Evolutionary conservation across 176 grass and related monocot species (phyloP), one percentile per base, ranked within the genome.

Genomic region (Dendrocalamus sinicus): DNA sequence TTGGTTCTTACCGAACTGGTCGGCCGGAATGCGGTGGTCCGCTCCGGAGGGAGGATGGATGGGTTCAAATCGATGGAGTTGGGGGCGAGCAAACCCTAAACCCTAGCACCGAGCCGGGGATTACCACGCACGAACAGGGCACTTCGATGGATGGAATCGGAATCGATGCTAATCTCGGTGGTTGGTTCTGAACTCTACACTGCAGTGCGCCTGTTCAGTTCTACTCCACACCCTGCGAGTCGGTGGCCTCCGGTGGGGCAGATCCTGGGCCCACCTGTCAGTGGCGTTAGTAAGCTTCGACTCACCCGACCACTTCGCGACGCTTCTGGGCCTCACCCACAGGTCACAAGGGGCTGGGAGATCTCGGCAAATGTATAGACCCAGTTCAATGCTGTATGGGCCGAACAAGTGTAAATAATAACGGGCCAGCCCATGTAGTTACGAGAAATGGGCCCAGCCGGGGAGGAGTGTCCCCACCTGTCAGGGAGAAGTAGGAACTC

Each of bases 1-100:
- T 24, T 28, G 12, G 54, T 70, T 13, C 88, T 77, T 65, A 90
- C 88, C 88, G 44, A 53, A 54, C 30, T 4, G 40, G 35, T 68
- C 37, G 60, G 26, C 32, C 71, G 55, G 59, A 37, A 68, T 71
- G 47, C 61, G 13, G 37, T 17, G 20, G 15, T 22, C 23, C 2
- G 54, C 54, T 51, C 45, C 80, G 4, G 39, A 24, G 46, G 17
- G 23, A 15, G 7, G 58, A 11, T n/a, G 46, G 16, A 7, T 37
- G 47, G 47, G 55, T 58, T 69, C 51, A 4, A 70, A 57, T 20
- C 66, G 51, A 32, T 26, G 41, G 58, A 75, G 17, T 35, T 9
- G 59, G 1, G 59, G 40, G 48, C 20, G 26, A 20, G 7, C 14
- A 54, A 17, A 2, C 61, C 51, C 35, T 75, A 83, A 80, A 84